Base-by-base conservation (phyloP, 805 yeast species). In the Wickerhamiella galacta region DNA sequence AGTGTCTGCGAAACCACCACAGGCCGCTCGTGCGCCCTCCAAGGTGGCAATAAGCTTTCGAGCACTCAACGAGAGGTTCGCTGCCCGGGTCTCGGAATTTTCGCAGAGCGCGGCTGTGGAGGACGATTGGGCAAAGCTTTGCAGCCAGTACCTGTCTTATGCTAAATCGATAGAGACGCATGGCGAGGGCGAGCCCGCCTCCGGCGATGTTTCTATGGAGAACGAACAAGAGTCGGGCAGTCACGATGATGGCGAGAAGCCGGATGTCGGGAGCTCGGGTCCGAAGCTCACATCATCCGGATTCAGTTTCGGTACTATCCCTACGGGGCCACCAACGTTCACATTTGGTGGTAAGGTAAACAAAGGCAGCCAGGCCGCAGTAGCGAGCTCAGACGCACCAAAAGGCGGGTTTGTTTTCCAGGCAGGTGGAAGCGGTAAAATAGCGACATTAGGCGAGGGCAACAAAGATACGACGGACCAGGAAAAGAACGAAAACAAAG, bases 1-100 rank as follows among this genome's bases (percentile, higher is more conserved):
- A 6, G 14, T 28, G 18, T 55, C 68, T 9, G 70, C 69, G 2
- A 68, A 75, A 43, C 65, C 77, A 41, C 56, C 68, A 0, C 61
- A 70, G 11, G 55, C 72, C 10, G 60, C 72, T 11, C 53, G 55
- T 3, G 21, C 28, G 12, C 33, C 19, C 12, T n/a, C 17, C 22
- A n/a, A 15, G 11, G 12, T 12, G 19, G 22, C 37, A 20, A 37
- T 43, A 12, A 20, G 30, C 9, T 9, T 32, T 16, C 35, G 39
- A 24, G 47, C 39, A 3, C 38, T 44, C 20, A 44, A 44, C 29
- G 20, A 36, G 11, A 33, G 22, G 27, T 44, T 44, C n/a, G 9
- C 16, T 10, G 11, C 4, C 19, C 14, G 16, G 28, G 19, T 25
- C 10, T 10, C 14, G 28, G 18, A 25, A 10, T 25, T 6, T 19